These are phyloP conservation scores for Podila clonocystis DNA, from an alignment of 192 early-diverging fungal genomes.

Conservation along the genomic window DNA sequence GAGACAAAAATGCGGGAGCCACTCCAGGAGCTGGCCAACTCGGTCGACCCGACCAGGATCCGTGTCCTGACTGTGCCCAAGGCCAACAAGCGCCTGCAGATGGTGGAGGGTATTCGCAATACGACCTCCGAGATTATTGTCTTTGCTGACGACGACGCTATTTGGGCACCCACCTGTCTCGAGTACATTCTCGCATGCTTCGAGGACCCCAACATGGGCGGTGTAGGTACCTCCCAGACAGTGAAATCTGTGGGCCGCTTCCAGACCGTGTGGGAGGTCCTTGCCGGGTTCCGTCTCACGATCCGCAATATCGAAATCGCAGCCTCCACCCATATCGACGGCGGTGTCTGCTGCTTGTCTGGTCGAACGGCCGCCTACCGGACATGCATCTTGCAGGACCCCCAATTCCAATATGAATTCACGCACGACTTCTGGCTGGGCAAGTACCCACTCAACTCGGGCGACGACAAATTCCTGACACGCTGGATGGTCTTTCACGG, in stretches of 20 bases:
- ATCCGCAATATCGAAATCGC: constrained; percentile 81
- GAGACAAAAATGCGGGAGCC: constrained; percentile 61
- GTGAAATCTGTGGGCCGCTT: constrained; percentile 66
- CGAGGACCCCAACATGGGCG: constrained; percentile 76
- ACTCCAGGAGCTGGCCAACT: constrained; percentile 65
- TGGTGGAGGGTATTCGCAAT: constrained; percentile 73
- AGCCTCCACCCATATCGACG: constrained; percentile 78
- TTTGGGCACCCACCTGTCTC: constrained; percentile 72
- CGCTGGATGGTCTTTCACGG: constrained; percentile 77
- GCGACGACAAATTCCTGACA: constrained; percentile 81
- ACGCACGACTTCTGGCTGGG: constrained; percentile 79
- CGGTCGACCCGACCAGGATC: constrained; percentile 66
- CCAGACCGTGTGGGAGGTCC: constrained; percentile 77
- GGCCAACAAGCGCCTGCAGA: constrained; percentile 75
- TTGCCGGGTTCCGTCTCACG: constrained; percentile 74
- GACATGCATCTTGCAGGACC: constrained; percentile 74
- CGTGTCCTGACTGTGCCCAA: constrained; percentile 65
- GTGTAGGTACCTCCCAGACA: constrained; percentile 72
- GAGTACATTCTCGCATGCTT: constrained; percentile 76
- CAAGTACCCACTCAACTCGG: constrained; percentile 77
- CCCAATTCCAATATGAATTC: constrained; percentile 75
- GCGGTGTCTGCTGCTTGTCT: constrained; percentile 78
- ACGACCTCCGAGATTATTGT: constrained; percentile 71
- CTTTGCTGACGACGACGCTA: constrained; percentile 77
- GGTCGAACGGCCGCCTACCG: constrained; percentile 78